Percentiles rank a stretch among this genome's conserved stretches.
Evolutionary conservation across 1,284 basidiomycete genomes (phyloP).

Genomic region (Apiotrichum akiyoshidainum): DNA sequence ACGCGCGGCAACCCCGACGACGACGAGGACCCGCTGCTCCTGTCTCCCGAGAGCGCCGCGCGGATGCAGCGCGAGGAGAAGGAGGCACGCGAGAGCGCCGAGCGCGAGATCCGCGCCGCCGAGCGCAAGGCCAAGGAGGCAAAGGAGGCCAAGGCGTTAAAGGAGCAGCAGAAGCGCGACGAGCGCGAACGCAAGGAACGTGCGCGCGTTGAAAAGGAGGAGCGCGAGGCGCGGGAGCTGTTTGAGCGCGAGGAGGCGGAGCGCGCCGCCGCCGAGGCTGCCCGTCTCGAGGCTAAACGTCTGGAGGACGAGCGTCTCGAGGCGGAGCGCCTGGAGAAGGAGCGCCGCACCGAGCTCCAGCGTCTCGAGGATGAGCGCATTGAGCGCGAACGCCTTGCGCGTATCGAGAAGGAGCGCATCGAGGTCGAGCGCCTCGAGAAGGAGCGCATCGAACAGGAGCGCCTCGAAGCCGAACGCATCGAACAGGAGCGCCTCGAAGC

Average conservation of each 20-base stretch:
- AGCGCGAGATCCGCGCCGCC: too few species aligned
- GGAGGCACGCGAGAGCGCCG: conserved; percentile 6
- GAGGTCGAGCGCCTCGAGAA: neutral
- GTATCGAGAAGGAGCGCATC: neutral
- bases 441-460: neutral
- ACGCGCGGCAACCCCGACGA: neutral
- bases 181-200: neutral
- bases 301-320: neutral
- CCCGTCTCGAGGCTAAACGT: neutral
- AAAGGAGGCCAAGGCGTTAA: neutral
- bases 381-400: neutral
- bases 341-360: neutral
- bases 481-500: neutral
- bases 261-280: neutral
- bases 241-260: neutral
- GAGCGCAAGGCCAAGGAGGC: neutral
- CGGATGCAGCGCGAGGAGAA: conserved; percentile 27
- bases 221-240: neutral
- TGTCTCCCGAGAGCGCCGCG: conserved; percentile 30
- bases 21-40: neutral
- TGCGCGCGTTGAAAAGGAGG: neutral
- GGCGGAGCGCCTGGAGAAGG: neutral
- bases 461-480: neutral
- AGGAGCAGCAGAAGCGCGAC: neutral
- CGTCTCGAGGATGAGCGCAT: neutral